Conservation (phyloP, 768 basidiomycete genomes). For the Pulveroboletus ravenelii region DNA sequence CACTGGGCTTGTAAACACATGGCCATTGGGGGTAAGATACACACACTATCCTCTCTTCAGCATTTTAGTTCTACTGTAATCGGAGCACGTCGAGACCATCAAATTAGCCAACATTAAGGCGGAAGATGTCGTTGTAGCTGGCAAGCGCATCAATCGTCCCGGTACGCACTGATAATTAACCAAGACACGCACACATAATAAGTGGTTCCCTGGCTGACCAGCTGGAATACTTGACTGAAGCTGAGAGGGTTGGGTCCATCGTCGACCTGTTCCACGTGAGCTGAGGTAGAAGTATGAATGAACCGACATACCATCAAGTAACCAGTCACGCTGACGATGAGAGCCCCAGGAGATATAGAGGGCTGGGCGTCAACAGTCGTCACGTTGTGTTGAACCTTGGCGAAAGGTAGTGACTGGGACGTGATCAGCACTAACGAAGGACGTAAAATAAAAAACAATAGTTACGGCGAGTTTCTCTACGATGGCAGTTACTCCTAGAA, state of each 20-base stretch:
- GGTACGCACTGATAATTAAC: not conserved
- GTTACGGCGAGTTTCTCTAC: slow-evolving; percentile 69
- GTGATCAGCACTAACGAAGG: not conserved
- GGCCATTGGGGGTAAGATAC: slow-evolving; percentile 12
- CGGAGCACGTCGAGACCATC: not conserved
- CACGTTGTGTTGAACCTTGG: slow-evolving; percentile 73
- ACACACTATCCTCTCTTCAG: slow-evolving; percentile 10
- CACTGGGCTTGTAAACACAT: slow-evolving; percentile 4
- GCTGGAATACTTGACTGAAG: slow-evolving; percentile 92
- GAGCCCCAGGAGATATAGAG: slow-evolving; percentile 49
- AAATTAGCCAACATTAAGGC: slow-evolving; percentile 64
- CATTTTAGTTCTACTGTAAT: slow-evolving; percentile 10
- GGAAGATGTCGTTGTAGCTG: slow-evolving; percentile 89
- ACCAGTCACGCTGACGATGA: slow-evolving; percentile 89
- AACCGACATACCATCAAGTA: slow-evolving; percentile 54
- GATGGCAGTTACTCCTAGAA: slow-evolving; percentile 54
- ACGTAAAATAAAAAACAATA: not conserved
- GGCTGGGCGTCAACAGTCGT: slow-evolving; percentile 87
- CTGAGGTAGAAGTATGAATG: not conserved
- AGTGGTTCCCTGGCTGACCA: slow-evolving; percentile 65
- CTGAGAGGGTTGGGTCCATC: slow-evolving; percentile 73
- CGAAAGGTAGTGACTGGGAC: slow-evolving; percentile 70
- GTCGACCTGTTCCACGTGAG: slow-evolving; percentile 58
- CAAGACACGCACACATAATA: slow-evolving; percentile 75
- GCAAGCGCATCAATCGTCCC: slow-evolving; percentile 3